Percentiles rank a stretch among this genome's conserved stretches.
Evolutionary conservation across 345 rosid species (phyloP).

Genomic region (Citrus hindsii): DNA sequence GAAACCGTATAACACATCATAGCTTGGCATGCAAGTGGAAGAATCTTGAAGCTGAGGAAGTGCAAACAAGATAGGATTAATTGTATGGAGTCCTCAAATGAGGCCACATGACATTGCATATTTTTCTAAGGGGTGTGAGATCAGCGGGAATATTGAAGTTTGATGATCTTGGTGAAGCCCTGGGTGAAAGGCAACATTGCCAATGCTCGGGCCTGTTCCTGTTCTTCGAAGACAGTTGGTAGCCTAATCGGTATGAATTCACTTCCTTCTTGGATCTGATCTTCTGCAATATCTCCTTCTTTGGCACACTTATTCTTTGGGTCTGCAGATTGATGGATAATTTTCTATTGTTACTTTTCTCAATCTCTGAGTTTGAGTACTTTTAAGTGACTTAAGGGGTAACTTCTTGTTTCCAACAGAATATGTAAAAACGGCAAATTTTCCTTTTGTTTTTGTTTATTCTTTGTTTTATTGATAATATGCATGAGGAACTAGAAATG

Average conservation of each 20-base stretch:
- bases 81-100: neutral
- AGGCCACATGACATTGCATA: neutral
- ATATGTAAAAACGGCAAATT: no score
- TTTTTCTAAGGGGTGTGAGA: neutral
- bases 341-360: constrained; percentile 11
- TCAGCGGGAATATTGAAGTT: neutral
- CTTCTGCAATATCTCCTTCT: constrained; percentile 22
- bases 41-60: neutral
- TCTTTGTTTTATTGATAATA: no score
- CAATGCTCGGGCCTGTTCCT: constrained; percentile 44
- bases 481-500: neutral
- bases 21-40: constrained; percentile 1
- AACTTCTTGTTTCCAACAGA: no score
- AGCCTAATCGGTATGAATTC: constrained; percentile 35
- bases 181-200: constrained; percentile 36
- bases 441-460: no score
- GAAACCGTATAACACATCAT: neutral
- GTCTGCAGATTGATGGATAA: constrained; percentile 3
- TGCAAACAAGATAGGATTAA: neutral
- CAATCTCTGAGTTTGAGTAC: constrained; percentile 8
- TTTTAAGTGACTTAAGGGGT: neutral
- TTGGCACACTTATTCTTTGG: constrained; percentile 9
- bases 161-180: constrained; percentile 1
- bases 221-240: constrained; percentile 43
- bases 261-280: constrained; percentile 32